These are phyloP conservation scores for Phytophthora boehmeriae DNA, from an alignment of 352 stramenopile species.

Conservation along the genomic window DNA sequence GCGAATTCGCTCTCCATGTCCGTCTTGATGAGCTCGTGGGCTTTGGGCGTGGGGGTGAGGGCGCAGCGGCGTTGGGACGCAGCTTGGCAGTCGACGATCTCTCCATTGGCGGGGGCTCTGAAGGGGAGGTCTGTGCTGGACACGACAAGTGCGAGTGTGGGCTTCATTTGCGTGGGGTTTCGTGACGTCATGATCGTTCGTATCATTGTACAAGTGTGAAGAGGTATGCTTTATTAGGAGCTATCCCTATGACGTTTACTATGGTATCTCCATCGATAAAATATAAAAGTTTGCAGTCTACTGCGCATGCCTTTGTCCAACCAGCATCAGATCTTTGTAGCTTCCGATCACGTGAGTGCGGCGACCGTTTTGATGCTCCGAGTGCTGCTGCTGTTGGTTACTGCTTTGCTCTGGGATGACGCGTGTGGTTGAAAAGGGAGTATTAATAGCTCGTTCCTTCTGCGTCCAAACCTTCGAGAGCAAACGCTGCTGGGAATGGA, in stretches of 20 bases:
- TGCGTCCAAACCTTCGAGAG: constrained; percentile 3
- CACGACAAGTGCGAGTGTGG: constrained; percentile 24
- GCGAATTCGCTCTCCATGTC: constrained; percentile 31
- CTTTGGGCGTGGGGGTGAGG: neutral
- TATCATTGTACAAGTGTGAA: neutral
- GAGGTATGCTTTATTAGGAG: neutral
- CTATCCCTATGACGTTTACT: too few relatives aligned
- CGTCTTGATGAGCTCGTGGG: constrained; percentile 16
- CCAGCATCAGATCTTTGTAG: neutral
- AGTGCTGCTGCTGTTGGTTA: constrained; percentile 1
- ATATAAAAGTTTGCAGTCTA: too few relatives aligned
- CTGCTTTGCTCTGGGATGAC: too few relatives aligned
- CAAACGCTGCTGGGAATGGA: constrained; percentile 24
- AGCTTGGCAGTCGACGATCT: constrained; percentile 3
- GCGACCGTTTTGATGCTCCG: neutral
- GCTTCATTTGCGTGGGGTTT: neutral
- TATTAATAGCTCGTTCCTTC: constrained; percentile 11
- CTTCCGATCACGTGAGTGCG: constrained; percentile 12
- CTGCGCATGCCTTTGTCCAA: neutral
- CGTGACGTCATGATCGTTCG: neutral
- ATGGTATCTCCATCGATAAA: too few relatives aligned
- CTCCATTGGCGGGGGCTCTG: constrained; percentile 6
- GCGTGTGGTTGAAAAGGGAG: too few relatives aligned
- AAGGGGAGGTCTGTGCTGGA: constrained; percentile 1
- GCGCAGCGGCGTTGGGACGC: constrained; percentile 6